These are phyloP conservation scores for Sisymbrium altissimum DNA, from an alignment of 345 rosid genomes.

Conservation along the genomic window DNA sequence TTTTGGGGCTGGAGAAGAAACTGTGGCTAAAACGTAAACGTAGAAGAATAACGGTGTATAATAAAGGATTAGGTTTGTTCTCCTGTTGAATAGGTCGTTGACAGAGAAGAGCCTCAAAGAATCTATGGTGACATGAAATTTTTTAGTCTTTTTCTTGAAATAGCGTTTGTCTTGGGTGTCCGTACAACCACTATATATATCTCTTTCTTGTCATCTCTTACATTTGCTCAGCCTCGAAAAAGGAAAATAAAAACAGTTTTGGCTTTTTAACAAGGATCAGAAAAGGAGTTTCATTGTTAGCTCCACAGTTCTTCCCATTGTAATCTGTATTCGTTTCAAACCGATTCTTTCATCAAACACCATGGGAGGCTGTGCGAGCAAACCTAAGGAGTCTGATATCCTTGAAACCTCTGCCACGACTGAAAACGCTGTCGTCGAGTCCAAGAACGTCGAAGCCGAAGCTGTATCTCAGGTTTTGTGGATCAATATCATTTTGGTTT, in stretches of 20 bases:
- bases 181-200: conserved; percentile 19
- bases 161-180: conserved; percentile 12
- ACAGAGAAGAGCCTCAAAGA: conserved; percentile 30
- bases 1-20: conserved; percentile 4
- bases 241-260: conserved; percentile 2
- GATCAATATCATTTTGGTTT: not conserved
- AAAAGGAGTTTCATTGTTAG: conserved; percentile 24
- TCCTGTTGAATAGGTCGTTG: conserved; percentile 11
- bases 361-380: conserved; percentile 44
- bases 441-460: conserved; percentile 32
- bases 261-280: conserved; percentile 19
- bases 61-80: not conserved
- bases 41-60: conserved; percentile 19
- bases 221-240: conserved; percentile 33
- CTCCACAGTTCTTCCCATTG: conserved; percentile 38
- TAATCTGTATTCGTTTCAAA: conserved; percentile 11
- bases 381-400: conserved; percentile 39
- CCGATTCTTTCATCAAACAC: conserved; percentile 4
- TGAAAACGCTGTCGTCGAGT: conserved; percentile 21
- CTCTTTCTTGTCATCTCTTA: conserved; percentile 6
- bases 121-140: conserved; percentile 25
- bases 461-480: conserved; percentile 18
- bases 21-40: not conserved
- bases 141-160: conserved; percentile 29
- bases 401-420: conserved; percentile 16